Evolutionary conservation across 2,329 filamentous ascomycete species (phyloP).

Genomic region (Penicillium sp.): DNA sequence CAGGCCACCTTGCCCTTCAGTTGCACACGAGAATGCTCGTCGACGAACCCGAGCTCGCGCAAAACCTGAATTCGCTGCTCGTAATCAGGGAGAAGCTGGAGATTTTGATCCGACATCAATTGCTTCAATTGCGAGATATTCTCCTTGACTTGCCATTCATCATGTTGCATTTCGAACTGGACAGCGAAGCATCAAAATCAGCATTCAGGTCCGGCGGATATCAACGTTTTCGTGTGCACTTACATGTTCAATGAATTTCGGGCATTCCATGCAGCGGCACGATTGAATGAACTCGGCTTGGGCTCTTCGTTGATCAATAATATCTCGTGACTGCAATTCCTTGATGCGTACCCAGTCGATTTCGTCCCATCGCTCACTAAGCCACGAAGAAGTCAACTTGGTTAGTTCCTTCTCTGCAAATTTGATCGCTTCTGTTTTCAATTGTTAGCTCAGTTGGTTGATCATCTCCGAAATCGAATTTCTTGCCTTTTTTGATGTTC

Average conservation of each 20-base stretch:
- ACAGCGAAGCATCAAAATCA: neutral
- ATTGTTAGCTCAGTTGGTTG: neutral
- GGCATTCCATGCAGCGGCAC: constrained; percentile 63
- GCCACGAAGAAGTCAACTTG: constrained; percentile 68
- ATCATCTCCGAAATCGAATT: constrained; percentile 7
- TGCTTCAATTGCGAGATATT: constrained; percentile 83
- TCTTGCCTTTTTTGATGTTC: constrained; percentile 46
- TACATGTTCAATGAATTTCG: constrained; percentile 80
- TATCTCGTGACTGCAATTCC: constrained; percentile 72
- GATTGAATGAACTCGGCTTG: constrained; percentile 58
- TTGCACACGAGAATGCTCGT: constrained; percentile 78
- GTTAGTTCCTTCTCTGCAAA: constrained; percentile 64
- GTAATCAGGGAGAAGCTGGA: constrained; percentile 92
- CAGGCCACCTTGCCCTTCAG: constrained; percentile 98
- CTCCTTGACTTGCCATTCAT: constrained; percentile 93
- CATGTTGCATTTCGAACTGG: constrained; percentile 89
- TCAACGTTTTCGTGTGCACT: constrained; percentile 35
- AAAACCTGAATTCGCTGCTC: constrained; percentile 90
- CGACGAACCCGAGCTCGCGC: constrained; percentile 86
- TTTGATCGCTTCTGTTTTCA: constrained; percentile 44
- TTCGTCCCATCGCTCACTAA: constrained; percentile 71
- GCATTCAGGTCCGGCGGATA: neutral
- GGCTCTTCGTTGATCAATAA: constrained; percentile 64
- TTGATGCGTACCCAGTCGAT: constrained; percentile 75
- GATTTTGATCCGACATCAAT: constrained; percentile 90